Evolutionary conservation across 345 rosid genomes (phyloP).

Genomic region (Hevea brasiliensis): DNA sequence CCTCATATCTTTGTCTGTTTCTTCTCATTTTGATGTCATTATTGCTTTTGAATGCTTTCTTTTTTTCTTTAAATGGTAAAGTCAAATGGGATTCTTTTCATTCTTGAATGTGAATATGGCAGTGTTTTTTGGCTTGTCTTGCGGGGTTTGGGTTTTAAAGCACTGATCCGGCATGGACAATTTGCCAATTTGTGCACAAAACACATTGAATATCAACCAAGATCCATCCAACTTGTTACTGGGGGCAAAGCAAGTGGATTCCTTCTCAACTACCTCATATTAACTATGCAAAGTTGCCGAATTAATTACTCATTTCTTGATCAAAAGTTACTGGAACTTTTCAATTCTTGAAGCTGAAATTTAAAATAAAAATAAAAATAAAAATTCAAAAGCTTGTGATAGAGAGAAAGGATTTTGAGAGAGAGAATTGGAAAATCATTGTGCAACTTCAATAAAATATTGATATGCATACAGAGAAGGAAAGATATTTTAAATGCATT

Average conservation of each 20-base stretch:
- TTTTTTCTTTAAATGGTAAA: neutral
- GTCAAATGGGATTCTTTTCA: neutral
- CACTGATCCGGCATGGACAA: neutral
- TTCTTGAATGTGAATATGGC: conserved; percentile 3
- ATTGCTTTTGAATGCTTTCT: neutral
- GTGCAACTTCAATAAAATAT: neutral
- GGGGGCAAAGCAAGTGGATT: conserved; percentile 17
- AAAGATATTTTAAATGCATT: conserved; percentile 13
- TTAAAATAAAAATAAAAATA: conserved; percentile 6
- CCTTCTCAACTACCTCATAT: conserved; percentile 24
- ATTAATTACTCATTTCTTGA: conserved; percentile 1
- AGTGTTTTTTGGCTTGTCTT: neutral
- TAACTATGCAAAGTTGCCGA: conserved; percentile 22
- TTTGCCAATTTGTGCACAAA: conserved; percentile 19
- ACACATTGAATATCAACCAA: conserved; percentile 19
- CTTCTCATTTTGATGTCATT: conserved; percentile 8
- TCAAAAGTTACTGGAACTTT: neutral
- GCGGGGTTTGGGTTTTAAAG: neutral
- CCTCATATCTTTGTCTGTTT: conserved; percentile 19
- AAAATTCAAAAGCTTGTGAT: conserved; percentile 14
- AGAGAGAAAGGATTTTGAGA: neutral
- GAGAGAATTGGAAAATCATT: neutral
- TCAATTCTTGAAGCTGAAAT: conserved; percentile 1
- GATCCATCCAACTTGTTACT: conserved; percentile 23
- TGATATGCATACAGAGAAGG: neutral